Percentiles rank a stretch among this genome's conserved stretches.
These are phyloP conservation scores for Ascoidea tarda DNA, from an alignment of 805 yeast genomes.

Conservation along the genomic window DNA sequence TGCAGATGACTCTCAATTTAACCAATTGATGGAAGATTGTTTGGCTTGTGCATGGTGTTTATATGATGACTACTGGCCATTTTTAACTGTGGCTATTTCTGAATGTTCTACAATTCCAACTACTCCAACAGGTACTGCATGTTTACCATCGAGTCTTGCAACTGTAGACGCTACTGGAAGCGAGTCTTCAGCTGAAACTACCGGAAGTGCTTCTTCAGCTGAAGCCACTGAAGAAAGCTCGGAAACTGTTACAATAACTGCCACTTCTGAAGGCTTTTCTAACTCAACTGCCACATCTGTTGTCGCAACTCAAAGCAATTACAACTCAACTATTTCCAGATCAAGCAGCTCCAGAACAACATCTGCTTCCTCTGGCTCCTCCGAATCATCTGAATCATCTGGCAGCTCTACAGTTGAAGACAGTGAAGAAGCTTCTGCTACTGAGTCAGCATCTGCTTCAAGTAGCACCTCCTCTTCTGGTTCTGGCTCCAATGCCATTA, in stretches of 20 bases:
- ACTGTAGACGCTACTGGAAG: background rate
- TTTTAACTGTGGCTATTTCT: slow-evolving; percentile 16
- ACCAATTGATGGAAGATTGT: slow-evolving; percentile 15
- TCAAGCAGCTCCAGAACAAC: background rate
- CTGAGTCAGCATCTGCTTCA: background rate
- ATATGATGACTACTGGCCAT: slow-evolving; percentile 20
- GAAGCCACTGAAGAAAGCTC: background rate
- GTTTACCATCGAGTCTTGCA: slow-evolving; percentile 14
- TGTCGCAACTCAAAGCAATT: too few relatives aligned
- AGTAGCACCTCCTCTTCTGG: slow-evolving; percentile 2
- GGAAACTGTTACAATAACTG: background rate
- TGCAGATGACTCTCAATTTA: slow-evolving; percentile 11
- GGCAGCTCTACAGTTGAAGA: background rate
- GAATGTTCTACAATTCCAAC: slow-evolving; percentile 16
- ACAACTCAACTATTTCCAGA: background rate
- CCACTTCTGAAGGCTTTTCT: background rate
- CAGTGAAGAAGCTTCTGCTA: background rate
- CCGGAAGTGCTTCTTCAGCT: background rate
- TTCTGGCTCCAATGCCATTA: slow-evolving; percentile 2
- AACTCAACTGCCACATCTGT: too few relatives aligned
- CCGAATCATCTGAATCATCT: slow-evolving; percentile 1
- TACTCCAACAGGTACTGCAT: slow-evolving; percentile 21
- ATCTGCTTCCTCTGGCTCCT: slow-evolving; percentile 1
- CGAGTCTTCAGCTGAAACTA: background rate
- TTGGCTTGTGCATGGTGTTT: slow-evolving; percentile 25